Evolutionary conservation across 1,139 yeast species (phyloP).

Genomic region (Taphrina pruni): DNA sequence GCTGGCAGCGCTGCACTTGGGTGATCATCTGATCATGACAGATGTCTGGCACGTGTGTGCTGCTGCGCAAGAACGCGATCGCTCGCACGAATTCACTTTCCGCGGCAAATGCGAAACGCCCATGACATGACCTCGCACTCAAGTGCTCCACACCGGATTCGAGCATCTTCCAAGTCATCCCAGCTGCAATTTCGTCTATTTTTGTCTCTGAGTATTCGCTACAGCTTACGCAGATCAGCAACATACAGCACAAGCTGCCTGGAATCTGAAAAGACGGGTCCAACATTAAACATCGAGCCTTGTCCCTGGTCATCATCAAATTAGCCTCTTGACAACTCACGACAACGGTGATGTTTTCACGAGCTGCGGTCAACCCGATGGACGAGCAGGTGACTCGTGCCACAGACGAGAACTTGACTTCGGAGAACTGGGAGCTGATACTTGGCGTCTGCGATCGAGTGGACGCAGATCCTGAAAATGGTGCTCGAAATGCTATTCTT

Average conservation of each 20-base stretch:
- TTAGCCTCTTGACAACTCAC: too few species aligned
- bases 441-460: slow-evolving; percentile 84
- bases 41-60: too few species aligned
- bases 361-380: slow-evolving; percentile 34
- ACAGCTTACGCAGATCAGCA: too few species aligned
- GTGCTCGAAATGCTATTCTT: slow-evolving; percentile 60
- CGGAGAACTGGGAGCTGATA: slow-evolving; percentile 85
- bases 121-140: not conserved
- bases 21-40: too few species aligned
- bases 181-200: too few species aligned
- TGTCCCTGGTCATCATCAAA: too few species aligned
- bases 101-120: not conserved
- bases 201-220: too few species aligned
- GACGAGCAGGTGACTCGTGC: slow-evolving; percentile 60
- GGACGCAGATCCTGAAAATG: slow-evolving; percentile 71
- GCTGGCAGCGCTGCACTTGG: too few species aligned
- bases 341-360: slow-evolving; percentile 29
- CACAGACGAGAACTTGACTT: slow-evolving; percentile 80
- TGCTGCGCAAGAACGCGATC: too few species aligned
- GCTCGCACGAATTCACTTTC: not conserved
- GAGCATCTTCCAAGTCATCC: not conserved
- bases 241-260: too few species aligned
- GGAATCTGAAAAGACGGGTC: too few species aligned
- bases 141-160: not conserved
- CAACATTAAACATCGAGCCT: too few species aligned